Percentiles rank a stretch among this genome's conserved stretches.
phyloP scores from a whole-genome alignment of 208 protist species.

The Polymyxa betae region DNA sequence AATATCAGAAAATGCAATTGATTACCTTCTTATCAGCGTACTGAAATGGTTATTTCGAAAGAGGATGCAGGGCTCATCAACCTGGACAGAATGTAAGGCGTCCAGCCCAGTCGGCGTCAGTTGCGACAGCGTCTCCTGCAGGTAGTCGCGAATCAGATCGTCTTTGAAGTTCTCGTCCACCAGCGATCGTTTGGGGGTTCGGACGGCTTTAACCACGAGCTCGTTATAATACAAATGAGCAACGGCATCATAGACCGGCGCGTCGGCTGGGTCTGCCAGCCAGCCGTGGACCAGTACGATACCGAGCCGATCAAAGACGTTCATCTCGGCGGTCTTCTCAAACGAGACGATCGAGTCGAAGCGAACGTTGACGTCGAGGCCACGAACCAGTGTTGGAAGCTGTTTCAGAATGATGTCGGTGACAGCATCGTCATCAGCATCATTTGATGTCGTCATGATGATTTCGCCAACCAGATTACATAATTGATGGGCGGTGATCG shows the following conservation, averaged over 20 bases:
- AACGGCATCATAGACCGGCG: not conserved
- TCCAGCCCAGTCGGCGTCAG: not conserved
- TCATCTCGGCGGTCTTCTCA: not conserved
- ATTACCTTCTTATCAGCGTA: not conserved
- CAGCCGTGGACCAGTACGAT: slow-evolving; percentile 41
- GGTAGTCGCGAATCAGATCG: slow-evolving; percentile 24
- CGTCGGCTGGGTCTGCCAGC: slow-evolving; percentile 16
- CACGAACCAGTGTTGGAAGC: not conserved
- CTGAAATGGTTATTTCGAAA: slow-evolving; percentile 52
- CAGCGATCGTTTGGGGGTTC: not conserved
- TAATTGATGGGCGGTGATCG: not conserved
- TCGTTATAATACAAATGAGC: not conserved
- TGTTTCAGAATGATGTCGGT: not conserved
- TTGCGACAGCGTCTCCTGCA: not conserved
- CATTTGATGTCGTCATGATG: slow-evolving; percentile 21
- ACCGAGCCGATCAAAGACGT: slow-evolving; percentile 10
- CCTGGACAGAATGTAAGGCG: not conserved
- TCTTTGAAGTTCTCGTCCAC: not conserved
- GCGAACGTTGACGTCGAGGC: slow-evolving; percentile 41
- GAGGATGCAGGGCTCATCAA: not conserved
- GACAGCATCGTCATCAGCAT: not conserved
- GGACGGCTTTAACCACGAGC: not conserved
- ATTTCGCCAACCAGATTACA: slow-evolving; percentile 37
- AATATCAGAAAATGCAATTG: not conserved
- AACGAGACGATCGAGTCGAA: slow-evolving; percentile 47